Percentiles rank a stretch among this genome's conserved stretches.
phyloP scores from a whole-genome alignment of 805 yeast species.

The Sugiyamaella chiloensis region DNA sequence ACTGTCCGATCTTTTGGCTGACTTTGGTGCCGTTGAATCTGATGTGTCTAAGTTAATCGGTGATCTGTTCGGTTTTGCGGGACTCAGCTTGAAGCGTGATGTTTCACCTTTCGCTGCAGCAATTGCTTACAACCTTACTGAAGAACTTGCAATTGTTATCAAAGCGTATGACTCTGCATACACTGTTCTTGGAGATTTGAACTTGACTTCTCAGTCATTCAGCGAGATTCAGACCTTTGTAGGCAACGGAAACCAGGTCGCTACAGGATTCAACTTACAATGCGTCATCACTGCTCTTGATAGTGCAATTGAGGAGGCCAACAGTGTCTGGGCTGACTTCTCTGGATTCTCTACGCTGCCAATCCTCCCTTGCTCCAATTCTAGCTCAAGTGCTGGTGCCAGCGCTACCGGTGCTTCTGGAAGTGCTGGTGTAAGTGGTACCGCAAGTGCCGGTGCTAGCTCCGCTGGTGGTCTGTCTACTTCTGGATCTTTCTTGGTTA shows the following conservation, averaged over 20 bases:
- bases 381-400: slow-evolving; percentile 1
- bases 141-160: neutral
- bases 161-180: neutral
- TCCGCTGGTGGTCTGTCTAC: neutral
- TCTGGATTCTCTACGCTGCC: slow-evolving; percentile 1
- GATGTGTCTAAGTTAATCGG: neutral
- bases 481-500: neutral
- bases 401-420: slow-evolving; percentile 3
- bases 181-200: neutral
- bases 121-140: neutral
- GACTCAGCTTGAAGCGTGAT: neutral
- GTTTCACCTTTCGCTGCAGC: neutral
- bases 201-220: neutral
- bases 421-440: neutral
- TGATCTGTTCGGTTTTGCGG: neutral
- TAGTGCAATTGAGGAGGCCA: slow-evolving; percentile 2
- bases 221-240: slow-evolving; percentile 1
- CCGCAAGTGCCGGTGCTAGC: neutral
- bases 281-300: neutral
- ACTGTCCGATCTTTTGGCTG: neutral
- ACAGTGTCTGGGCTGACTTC: neutral
- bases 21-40: neutral
- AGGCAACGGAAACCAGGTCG: neutral
- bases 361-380: neutral
- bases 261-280: neutral